These are phyloP conservation scores for Stachybotrys chartarum DNA, from an alignment of 2,329 filamentous ascomycete species.

Conservation along the genomic window DNA sequence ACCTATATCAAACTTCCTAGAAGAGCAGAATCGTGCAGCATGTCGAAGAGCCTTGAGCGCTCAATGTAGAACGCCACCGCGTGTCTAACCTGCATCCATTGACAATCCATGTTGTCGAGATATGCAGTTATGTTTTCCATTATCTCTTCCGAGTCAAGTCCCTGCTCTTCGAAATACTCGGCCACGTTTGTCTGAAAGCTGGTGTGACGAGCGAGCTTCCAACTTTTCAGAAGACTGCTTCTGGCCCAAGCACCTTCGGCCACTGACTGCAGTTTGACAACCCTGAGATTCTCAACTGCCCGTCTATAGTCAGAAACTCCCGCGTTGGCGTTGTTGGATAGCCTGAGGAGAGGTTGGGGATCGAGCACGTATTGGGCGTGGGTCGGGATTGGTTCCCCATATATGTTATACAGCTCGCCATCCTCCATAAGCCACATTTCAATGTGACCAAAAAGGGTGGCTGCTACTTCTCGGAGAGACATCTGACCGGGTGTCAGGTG, in stretches of 20 bases:
- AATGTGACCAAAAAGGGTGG: background rate
- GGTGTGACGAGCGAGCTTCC: background rate
- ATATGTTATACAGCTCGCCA: background rate
- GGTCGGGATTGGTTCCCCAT: background rate
- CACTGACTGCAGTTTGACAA: background rate
- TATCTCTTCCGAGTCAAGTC: background rate
- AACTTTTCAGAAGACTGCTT: background rate
- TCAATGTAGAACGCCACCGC: too few species aligned
- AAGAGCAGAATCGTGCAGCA: too few species aligned
- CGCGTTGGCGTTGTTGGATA: background rate
- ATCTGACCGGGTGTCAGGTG: background rate
- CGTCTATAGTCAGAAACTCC: background rate
- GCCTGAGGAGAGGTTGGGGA: background rate
- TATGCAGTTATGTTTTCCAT: too few species aligned
- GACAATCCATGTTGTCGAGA: too few species aligned
- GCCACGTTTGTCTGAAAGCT: background rate
- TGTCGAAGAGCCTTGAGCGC: too few species aligned
- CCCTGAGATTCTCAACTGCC: background rate
- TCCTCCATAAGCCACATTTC: background rate
- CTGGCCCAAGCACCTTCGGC: background rate
- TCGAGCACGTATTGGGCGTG: background rate
- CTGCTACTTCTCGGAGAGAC: background rate
- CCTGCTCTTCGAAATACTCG: background rate
- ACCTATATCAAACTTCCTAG: too few species aligned
- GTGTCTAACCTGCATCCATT: too few species aligned